These are phyloP conservation scores for Arthrinium phaeospermum DNA, from an alignment of 2,329 filamentous ascomycete species.

Conservation along the genomic window DNA sequence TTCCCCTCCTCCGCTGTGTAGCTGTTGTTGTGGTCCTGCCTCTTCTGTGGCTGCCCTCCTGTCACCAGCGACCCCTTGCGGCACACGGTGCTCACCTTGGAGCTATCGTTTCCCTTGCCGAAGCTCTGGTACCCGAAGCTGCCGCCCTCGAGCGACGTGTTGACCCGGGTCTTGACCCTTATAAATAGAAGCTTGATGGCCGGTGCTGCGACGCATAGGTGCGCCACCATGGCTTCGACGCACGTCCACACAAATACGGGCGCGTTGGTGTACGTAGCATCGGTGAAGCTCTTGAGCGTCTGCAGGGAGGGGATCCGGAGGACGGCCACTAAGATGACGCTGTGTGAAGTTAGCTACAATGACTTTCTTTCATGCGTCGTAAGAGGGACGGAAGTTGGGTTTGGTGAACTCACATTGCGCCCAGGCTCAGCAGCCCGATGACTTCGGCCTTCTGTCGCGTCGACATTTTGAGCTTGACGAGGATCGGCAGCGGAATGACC, in stretches of 20 bases:
- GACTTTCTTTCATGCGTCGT: not conserved
- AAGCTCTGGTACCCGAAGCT: conserved; percentile 10
- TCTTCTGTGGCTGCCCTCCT: not conserved
- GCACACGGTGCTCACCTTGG: not conserved
- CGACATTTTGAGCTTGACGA: conserved; percentile 1
- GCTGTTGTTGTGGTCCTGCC: not conserved
- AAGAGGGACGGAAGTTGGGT: not conserved
- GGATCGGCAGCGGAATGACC: conserved; percentile 10
- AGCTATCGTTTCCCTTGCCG: not conserved
- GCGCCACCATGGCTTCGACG: conserved; percentile 14
- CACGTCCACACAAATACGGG: conserved; percentile 19
- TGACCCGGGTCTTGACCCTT: not conserved
- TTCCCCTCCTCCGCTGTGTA: not conserved
- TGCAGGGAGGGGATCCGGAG: conserved; percentile 13
- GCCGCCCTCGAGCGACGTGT: not conserved
- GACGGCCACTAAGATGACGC: conserved; percentile 8
- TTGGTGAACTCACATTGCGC: not conserved
- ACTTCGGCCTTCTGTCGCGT: conserved; percentile 8
- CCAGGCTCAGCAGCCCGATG: conserved; percentile 1
- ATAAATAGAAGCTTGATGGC: conserved; percentile 13
- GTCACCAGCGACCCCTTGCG: not conserved
- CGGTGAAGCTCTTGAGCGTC: conserved; percentile 12
- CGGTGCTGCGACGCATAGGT: conserved; percentile 12
- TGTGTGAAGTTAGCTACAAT: not conserved
- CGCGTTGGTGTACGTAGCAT: conserved; percentile 18